Conservation (phyloP, 2,329 filamentous ascomycete species). For the Cytospora leucostoma region DNA sequence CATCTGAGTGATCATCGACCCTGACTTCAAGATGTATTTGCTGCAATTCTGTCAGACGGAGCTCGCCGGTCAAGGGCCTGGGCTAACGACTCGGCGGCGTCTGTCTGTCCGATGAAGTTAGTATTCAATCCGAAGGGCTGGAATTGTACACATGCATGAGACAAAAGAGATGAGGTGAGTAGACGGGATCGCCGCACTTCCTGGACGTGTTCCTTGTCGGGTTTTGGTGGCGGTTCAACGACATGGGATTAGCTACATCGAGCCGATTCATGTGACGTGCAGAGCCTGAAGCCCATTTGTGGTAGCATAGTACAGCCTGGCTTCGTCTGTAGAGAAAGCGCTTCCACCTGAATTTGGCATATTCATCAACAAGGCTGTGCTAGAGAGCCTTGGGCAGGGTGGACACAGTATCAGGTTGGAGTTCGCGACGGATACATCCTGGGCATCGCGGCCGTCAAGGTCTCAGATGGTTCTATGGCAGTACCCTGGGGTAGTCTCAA, state of each 20-base stretch:
- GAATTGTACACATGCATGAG: slow-evolving; percentile 19
- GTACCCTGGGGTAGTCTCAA: too few species aligned
- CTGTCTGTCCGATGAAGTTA: slow-evolving; percentile 11
- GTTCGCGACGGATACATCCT: too few species aligned
- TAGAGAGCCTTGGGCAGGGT: neutral
- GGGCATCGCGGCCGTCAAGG: too few species aligned
- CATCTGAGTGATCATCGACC: slow-evolving; percentile 11
- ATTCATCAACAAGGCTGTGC: neutral
- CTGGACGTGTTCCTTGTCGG: too few species aligned
- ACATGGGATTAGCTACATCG: too few species aligned
- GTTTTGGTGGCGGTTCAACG: too few species aligned
- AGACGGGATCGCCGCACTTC: slow-evolving; percentile 3
- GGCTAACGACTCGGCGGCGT: neutral
- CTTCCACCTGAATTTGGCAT: neutral
- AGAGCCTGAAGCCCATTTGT: neutral
- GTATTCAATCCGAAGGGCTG: neutral
- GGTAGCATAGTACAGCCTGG: neutral
- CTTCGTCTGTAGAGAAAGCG: neutral
- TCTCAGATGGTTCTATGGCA: too few species aligned
- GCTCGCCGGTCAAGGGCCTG: neutral
- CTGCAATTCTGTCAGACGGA: slow-evolving; percentile 10
- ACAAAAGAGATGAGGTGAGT: slow-evolving; percentile 16
- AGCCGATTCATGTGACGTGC: neutral
- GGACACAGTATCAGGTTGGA: too few species aligned
- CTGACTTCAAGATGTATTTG: slow-evolving; percentile 2